Percentiles rank a stretch among this genome's conserved stretches.
These are phyloP conservation scores for Lantana camara DNA, from an alignment of 257 asterid species.

Conservation along the genomic window DNA sequence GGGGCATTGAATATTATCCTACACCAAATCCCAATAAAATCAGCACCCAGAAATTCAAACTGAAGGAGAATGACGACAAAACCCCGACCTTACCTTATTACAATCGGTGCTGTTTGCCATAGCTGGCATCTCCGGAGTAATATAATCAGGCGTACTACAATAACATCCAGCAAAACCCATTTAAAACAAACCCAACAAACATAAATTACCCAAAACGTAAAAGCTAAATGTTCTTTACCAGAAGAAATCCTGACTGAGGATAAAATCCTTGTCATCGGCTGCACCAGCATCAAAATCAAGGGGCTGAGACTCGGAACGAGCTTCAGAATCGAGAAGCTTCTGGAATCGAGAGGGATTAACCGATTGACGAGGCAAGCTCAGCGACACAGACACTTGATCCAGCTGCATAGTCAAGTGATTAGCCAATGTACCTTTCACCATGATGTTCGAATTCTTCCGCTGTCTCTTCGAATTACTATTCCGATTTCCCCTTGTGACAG, in stretches of 20 bases:
- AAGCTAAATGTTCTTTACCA: slow-evolving; percentile 43
- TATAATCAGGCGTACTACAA: slow-evolving; percentile 86
- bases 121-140: slow-evolving; percentile 80
- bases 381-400: slow-evolving; percentile 46
- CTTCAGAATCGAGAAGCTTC: slow-evolving; percentile 50
- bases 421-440: slow-evolving; percentile 61
- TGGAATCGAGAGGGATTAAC: slow-evolving; percentile 51
- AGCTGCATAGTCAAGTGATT: slow-evolving; percentile 61
- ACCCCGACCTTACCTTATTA: slow-evolving; percentile 41
- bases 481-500: slow-evolving; percentile 26
- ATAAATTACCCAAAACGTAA: background rate
- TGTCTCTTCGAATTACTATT: slow-evolving; percentile 29
- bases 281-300: slow-evolving; percentile 37
- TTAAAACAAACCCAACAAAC: background rate
- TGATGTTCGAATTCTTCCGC: slow-evolving; percentile 15
- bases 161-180: slow-evolving; percentile 2
- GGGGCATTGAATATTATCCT: slow-evolving; percentile 76
- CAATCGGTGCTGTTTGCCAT: slow-evolving; percentile 38
- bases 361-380: slow-evolving; percentile 38
- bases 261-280: slow-evolving; percentile 60
- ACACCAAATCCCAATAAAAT: slow-evolving; percentile 25
- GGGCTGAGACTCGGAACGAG: slow-evolving; percentile 34
- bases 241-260: slow-evolving; percentile 97
- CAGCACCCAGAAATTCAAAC: slow-evolving; percentile 18
- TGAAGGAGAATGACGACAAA: background rate